Evolutionary conservation across 768 basidiomycete species (phyloP), one percentile per base, ranked within the genome.

Genomic region (Russula compacta): DNA sequence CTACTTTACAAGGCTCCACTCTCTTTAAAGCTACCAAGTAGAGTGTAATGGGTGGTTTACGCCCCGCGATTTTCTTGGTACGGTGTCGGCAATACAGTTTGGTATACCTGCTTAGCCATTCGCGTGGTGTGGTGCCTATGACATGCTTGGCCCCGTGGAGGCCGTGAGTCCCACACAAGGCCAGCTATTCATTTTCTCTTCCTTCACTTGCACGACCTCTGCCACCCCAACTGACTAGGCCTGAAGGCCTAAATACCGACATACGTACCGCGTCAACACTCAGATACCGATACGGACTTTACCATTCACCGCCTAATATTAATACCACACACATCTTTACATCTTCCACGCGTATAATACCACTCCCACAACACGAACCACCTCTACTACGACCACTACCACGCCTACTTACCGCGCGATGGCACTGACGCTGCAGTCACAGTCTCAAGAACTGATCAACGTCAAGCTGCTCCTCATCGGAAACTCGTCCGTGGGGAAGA

Each of bases 401-500:
- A 29, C 24, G 24, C 24, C 24, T 29, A 29, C 24, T 29, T 29
- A 29, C 24, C 24, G 24, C 33, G 33, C 44, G 11, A 62, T 63
- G 61, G 56, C 61, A 32, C 61, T 56, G 40, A 49, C 40, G 17
- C 43, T 15, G 3, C 47, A 44, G 17, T 48, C 47, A 24, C 48
- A 33, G 2, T 35, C 56, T 24, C 54, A 58, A 58, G 61, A 63
- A 17, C 51, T 58, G 29, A 53, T 89, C 47, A 92, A 92, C 58
- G 83, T 87, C 71, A 93, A 93, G 73, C 79, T 93, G 2, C 80
- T 93, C 9, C 78, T 93, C 36, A 92, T 92, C 53, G 89, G 89
- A 39, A 92, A 92, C 69, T 87, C 89, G 10, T 90, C 88, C 4
- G 95, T 98, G 15, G 95, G 95, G 67, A 91, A 94, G 78, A 92